These are phyloP conservation scores for Spongospora subterranea DNA, from an alignment of 208 protist species.

Conservation along the genomic window DNA sequence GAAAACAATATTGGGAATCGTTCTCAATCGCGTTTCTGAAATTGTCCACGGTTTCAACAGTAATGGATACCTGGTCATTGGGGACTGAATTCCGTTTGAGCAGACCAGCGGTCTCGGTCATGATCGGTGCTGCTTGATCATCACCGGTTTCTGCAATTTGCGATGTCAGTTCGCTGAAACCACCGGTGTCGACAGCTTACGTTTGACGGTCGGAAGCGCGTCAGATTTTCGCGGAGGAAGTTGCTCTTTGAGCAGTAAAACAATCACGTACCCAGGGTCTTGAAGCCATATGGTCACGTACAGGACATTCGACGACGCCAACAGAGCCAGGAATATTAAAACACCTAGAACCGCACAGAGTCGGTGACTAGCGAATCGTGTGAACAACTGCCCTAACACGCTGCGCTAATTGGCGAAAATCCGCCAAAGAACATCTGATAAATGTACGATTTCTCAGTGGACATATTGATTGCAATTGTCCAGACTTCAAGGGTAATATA, in stretches of 20 bases:
- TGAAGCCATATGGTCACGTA: background rate
- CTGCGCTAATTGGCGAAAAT: background rate
- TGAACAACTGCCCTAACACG: background rate
- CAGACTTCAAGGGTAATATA: background rate
- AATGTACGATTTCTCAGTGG: background rate
- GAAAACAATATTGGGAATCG: slow-evolving; percentile 36
- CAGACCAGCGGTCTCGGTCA: background rate
- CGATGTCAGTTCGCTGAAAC: background rate
- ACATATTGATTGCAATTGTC: background rate
- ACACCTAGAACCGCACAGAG: background rate
- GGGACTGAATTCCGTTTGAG: background rate
- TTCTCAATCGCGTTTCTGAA: background rate
- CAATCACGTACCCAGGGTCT: slow-evolving; percentile 36
- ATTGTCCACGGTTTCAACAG: background rate
- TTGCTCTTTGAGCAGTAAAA: background rate
- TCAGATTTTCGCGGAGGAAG: too few relatives aligned
- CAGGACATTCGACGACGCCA: background rate
- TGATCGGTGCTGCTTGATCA: background rate
- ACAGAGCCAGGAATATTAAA: background rate
- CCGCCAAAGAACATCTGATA: slow-evolving; percentile 1
- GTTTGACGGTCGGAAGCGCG: too few relatives aligned
- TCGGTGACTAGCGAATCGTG: background rate
- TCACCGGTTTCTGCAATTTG: background rate
- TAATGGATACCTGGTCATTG: background rate
- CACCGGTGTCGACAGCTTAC: too few relatives aligned